These are phyloP conservation scores for Trichoderma breve DNA, from an alignment of 2,329 filamentous ascomycete species.

Conservation along the genomic window DNA sequence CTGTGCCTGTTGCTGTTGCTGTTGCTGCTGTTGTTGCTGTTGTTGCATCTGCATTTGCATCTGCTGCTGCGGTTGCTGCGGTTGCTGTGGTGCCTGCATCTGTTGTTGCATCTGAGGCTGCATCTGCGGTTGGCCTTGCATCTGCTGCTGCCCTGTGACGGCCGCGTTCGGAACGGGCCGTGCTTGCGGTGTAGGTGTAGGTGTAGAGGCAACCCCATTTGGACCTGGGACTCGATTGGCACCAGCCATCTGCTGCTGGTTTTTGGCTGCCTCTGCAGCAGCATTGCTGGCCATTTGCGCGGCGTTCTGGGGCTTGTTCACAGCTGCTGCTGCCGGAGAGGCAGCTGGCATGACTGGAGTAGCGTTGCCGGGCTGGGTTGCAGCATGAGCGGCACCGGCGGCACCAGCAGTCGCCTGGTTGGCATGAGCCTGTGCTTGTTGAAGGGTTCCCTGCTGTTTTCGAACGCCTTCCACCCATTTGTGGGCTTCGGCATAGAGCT, in stretches of 20 bases:
- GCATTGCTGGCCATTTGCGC: conserved; percentile 42
- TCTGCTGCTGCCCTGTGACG: conserved; percentile 27
- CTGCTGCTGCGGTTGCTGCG: conserved; percentile 12
- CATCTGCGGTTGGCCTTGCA: conserved; percentile 23
- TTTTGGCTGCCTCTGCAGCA: conserved; percentile 48
- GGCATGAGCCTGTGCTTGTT: conserved; percentile 30
- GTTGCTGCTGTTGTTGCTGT: conserved; percentile 27
- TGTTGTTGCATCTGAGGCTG: conserved; percentile 2
- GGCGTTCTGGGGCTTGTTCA: conserved; percentile 31
- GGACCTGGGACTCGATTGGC: conserved; percentile 32
- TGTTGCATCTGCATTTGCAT: conserved; percentile 23
- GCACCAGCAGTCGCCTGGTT: conserved; percentile 27
- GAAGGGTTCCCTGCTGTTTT: conserved; percentile 42
- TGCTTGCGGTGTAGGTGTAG: conserved; percentile 28
- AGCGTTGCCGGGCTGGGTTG: conserved; percentile 26
- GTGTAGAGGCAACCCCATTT: conserved; percentile 28
- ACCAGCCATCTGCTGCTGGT: conserved; percentile 37
- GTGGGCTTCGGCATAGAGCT: conserved; percentile 46
- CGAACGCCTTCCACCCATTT: conserved; percentile 49
- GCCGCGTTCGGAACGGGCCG: conserved; percentile 29
- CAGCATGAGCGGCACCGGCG: background rate
- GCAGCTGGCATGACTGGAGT: conserved; percentile 22
- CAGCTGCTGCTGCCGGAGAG: background rate
- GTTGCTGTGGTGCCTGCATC: conserved; percentile 14
- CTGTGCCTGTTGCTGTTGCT: conserved; percentile 28